These are phyloP conservation scores for Sordariomycetes sp. DNA, from an alignment of 2,329 filamentous ascomycete species.

Conservation along the genomic window DNA sequence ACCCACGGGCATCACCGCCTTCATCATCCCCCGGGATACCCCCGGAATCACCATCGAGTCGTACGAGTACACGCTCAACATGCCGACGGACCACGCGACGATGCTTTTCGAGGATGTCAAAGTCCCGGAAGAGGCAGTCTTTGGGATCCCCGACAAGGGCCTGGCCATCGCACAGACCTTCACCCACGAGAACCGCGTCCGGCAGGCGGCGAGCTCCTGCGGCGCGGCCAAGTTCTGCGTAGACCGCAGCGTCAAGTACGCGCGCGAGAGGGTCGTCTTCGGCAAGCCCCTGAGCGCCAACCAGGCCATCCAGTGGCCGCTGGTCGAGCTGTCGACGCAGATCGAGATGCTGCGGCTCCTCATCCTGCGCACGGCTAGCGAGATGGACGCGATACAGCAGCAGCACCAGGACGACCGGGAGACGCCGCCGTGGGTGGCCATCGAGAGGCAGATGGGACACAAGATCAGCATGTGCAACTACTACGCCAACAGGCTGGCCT, in stretches of 20 bases:
- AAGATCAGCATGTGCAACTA: slow-evolving; percentile 12
- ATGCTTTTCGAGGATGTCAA: slow-evolving; percentile 5
- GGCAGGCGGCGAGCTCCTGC: slow-evolving; percentile 9
- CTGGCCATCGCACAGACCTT: slow-evolving; percentile 10
- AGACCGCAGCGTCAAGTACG: slow-evolving; percentile 7
- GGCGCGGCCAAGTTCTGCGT: slow-evolving; percentile 9
- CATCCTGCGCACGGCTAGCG: slow-evolving; percentile 7
- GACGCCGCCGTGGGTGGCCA: slow-evolving; percentile 8
- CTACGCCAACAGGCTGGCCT: slow-evolving; percentile 9
- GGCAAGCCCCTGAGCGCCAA: slow-evolving; percentile 8
- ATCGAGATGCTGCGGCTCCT: slow-evolving; percentile 8
- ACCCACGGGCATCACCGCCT: slow-evolving; percentile 8
- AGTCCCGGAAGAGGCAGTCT: slow-evolving; percentile 5
- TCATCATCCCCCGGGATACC: slow-evolving; percentile 6
- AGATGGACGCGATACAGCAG: slow-evolving; percentile 7
- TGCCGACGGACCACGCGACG: slow-evolving; percentile 10
- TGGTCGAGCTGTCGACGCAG: slow-evolving; percentile 9
- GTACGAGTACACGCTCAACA: slow-evolving; percentile 10
- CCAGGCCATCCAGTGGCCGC: slow-evolving; percentile 11
- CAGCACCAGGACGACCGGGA: neutral
- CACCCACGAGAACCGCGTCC: slow-evolving; percentile 10
- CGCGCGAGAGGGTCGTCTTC: slow-evolving; percentile 7
- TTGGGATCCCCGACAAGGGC: slow-evolving; percentile 6
- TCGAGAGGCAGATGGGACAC: slow-evolving; percentile 9
- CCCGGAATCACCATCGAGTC: slow-evolving; percentile 6